Percentiles rank a stretch among this genome's conserved stretches.
phyloP scores from a whole-genome alignment of 2,329 filamentous ascomycete genomes.

The Fusarium sp. region DNA sequence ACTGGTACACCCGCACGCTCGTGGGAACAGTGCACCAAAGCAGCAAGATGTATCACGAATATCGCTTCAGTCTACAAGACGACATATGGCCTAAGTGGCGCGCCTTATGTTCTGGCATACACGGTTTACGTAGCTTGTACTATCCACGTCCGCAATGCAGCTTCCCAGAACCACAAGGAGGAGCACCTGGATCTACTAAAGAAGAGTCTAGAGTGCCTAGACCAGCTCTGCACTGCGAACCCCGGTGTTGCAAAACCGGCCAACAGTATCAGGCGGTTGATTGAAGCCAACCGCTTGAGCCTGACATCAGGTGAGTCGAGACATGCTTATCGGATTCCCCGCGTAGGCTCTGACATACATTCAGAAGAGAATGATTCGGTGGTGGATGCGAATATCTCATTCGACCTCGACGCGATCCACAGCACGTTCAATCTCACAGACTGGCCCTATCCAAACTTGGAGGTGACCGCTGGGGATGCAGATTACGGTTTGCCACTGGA shows the following conservation, averaged over 20 bases:
- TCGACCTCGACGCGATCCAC: not conserved
- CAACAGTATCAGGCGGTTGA: not conserved
- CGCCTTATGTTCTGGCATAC: conserved; percentile 18
- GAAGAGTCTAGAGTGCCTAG: conserved; percentile 3
- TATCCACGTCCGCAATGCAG: conserved; percentile 14
- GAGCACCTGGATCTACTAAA: not conserved
- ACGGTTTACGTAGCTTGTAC: conserved; percentile 15
- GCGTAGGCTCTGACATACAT: not conserved
- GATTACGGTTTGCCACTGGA: conserved; percentile 2
- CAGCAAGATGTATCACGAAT: conserved; percentile 7
- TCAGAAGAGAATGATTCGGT: not conserved
- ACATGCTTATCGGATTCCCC: rapidly evolving
- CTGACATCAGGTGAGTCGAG: not conserved
- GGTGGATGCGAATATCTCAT: rapidly evolving
- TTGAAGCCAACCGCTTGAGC: not conserved
- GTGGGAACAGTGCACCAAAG: conserved; percentile 13
- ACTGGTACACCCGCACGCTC: not conserved
- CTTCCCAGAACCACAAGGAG: not conserved
- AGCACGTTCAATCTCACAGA: not conserved
- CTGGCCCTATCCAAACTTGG: not conserved
- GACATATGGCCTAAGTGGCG: not conserved
- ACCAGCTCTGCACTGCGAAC: conserved; percentile 6
- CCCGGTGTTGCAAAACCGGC: conserved; percentile 9
- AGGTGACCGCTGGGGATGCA: not conserved
- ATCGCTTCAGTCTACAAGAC: conserved; percentile 12